Conservation (phyloP, 2,329 filamentous ascomycete genomes). For the Cladophialophora bantiana region DNA sequence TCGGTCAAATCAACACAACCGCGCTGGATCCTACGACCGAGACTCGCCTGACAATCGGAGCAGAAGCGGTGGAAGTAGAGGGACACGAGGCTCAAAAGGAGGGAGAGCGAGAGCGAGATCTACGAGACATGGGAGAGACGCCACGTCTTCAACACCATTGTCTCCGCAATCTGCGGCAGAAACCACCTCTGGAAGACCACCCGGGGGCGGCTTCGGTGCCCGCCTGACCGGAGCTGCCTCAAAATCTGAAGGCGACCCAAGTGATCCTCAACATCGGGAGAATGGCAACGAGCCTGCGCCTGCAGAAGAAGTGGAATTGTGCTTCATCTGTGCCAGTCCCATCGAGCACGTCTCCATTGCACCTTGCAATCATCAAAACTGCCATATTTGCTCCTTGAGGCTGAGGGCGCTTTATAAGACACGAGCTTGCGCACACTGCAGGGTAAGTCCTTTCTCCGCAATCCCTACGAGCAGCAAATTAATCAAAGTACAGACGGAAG, state of each 20-base stretch:
- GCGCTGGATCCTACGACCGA: constrained; percentile 20
- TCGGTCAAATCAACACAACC: constrained; percentile 18
- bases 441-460: constrained; percentile 63
- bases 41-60: constrained; percentile 20
- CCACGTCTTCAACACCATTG: constrained; percentile 55
- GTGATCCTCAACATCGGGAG: constrained; percentile 24
- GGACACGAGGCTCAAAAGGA: constrained; percentile 49
- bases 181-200: constrained; percentile 49
- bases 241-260: constrained; percentile 44
- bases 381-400: constrained; percentile 91
- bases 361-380: constrained; percentile 95
- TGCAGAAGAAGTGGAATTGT: constrained; percentile 76
- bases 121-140: constrained; percentile 80
- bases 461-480: constrained; percentile 16
- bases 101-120: constrained; percentile 76
- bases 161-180: constrained; percentile 45
- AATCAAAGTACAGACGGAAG: constrained; percentile 48
- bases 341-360: constrained; percentile 87
- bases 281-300: constrained; percentile 31
- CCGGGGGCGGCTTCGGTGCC: constrained; percentile 55
- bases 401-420: constrained; percentile 95
- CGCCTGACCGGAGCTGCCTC: constrained; percentile 58
- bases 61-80: constrained; percentile 22
- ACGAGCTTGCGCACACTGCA: constrained; percentile 94
- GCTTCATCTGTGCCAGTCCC: constrained; percentile 95